Evolutionary conservation across 306 rosid species (phyloP), one percentile per base, ranked within the genome.

Genomic region (Acacia confusa): DNA sequence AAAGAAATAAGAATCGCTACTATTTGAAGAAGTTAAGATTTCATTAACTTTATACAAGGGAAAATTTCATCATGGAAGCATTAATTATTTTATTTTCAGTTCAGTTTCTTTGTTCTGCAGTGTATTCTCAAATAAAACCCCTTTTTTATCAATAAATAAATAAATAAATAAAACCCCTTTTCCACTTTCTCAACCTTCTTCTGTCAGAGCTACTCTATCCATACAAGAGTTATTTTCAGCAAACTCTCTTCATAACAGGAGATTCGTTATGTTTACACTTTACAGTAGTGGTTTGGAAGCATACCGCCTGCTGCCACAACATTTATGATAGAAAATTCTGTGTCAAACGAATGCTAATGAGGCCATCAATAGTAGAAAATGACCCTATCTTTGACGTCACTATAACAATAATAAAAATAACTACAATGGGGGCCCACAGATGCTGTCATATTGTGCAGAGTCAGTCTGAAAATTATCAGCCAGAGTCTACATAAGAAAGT

Each of bases 391-490:
- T 50, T 20, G 69, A 82, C 70, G 32, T 50, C 30, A 50, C 20
- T 2, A 61, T 58, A 13, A 38, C 40, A 45, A 36, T 22, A 2
- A 61, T 7, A 36, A 67, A 4, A 48, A 16, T 1, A 12, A 8
- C 13, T 17, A 72, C 72, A 17, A 60, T 17, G 78, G 52, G 47
- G 69, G 40, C 20, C 79, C 82, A 50, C 2, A 24, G 3, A 53
- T 3, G 22, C 9, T 17, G 67, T 78, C 78, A 67, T 83, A 73
- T 78, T 74, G 9, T 17, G 67, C n/a, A n/a, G 32, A 72, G 73
- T 53, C 36, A 44, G 57, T 47, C 47, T 32, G 44, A 34, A 83
- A 66, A 44, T 13, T 70, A 70, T 32, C 43, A 28, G 40, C 71
- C 71, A 66, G 45, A 38, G 27, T 14, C 70, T 41, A 55, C 52